These are phyloP conservation scores for Boletellus sp. DNA, from an alignment of 768 basidiomycete species.

Conservation along the genomic window DNA sequence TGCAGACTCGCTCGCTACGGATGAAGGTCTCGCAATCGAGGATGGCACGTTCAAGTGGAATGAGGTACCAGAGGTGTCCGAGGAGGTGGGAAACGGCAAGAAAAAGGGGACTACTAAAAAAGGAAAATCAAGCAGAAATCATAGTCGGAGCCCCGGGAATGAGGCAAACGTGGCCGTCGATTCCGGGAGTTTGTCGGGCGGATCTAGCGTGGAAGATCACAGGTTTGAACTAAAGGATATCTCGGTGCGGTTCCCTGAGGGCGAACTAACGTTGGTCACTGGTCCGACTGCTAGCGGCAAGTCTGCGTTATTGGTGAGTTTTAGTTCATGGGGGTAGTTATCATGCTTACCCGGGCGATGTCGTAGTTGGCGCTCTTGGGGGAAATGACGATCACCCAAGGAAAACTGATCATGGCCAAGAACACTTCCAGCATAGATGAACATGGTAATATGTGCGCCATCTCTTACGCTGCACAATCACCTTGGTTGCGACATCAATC, in stretches of 20 bases:
- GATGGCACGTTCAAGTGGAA: constrained; percentile 58
- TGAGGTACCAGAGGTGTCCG: constrained; percentile 37
- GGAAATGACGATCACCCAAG: constrained; percentile 36
- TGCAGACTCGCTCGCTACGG: constrained; percentile 18
- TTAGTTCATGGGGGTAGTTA: neutral
- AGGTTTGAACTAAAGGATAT: constrained; percentile 44
- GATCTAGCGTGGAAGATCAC: constrained; percentile 23
- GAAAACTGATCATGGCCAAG: constrained; percentile 43
- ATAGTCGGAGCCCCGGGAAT: constrained; percentile 2
- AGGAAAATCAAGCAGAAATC: neutral
- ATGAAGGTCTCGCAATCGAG: constrained; percentile 44
- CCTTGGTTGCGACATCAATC: constrained; percentile 70
- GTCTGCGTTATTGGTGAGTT: constrained; percentile 41
- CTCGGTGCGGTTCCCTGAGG: constrained; percentile 44
- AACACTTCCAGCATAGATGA: constrained; percentile 52
- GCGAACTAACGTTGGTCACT: constrained; percentile 44
- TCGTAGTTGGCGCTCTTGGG: constrained; percentile 35
- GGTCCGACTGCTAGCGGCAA: constrained; percentile 51
- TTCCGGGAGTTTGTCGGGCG: constrained; percentile 10
- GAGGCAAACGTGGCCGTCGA: constrained; percentile 14
- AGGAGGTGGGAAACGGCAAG: constrained; percentile 23
- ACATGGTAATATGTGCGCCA: constrained; percentile 54
- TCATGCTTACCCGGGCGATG: neutral
- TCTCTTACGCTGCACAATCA: constrained; percentile 72
- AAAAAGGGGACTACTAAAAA: constrained; percentile 8